Evolutionary conservation across 345 rosid genomes (phyloP).

Genomic region (Salix purpurea): DNA sequence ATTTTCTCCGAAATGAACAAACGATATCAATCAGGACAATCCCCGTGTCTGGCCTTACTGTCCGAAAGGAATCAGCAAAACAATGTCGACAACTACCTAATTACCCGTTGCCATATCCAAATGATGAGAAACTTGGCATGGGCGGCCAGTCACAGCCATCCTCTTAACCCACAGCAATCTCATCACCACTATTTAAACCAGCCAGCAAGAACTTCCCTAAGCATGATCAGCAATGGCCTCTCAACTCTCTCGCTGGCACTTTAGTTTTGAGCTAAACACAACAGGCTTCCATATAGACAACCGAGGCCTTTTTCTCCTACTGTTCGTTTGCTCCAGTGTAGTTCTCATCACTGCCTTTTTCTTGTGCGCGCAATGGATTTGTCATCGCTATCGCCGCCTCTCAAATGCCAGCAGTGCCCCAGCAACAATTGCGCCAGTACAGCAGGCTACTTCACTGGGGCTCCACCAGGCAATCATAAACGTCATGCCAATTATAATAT

Average conservation of each 20-base stretch:
- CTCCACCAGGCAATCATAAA: slow-evolving; percentile 21
- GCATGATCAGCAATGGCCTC: slow-evolving; percentile 18
- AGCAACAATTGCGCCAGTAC: background rate
- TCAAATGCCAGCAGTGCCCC: background rate
- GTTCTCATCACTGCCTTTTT: slow-evolving; percentile 30
- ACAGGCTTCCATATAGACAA: slow-evolving; percentile 38
- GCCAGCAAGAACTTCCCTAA: background rate
- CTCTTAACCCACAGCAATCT: background rate
- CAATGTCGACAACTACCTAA: background rate
- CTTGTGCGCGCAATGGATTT: slow-evolving; percentile 39
- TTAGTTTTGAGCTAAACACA: slow-evolving; percentile 38
- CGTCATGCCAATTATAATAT: slow-evolving; percentile 19
- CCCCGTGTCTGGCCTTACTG: no score
- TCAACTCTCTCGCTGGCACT: slow-evolving; percentile 39
- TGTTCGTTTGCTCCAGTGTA: slow-evolving; percentile 26
- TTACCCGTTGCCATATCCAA: background rate
- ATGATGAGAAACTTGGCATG: background rate
- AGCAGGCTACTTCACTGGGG: slow-evolving; percentile 15
- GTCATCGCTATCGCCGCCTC: slow-evolving; percentile 22
- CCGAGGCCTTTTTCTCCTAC: slow-evolving; percentile 35
- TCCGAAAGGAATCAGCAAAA: background rate
- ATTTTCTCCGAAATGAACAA: no score
- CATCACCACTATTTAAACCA: background rate
- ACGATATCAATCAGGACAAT: no score
- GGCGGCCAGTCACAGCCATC: background rate